Percentiles rank a stretch among this genome's conserved stretches.
Conservation (phyloP, 495 filamentous ascomycete species). For the Barbatosphaeria neglecta region DNA sequence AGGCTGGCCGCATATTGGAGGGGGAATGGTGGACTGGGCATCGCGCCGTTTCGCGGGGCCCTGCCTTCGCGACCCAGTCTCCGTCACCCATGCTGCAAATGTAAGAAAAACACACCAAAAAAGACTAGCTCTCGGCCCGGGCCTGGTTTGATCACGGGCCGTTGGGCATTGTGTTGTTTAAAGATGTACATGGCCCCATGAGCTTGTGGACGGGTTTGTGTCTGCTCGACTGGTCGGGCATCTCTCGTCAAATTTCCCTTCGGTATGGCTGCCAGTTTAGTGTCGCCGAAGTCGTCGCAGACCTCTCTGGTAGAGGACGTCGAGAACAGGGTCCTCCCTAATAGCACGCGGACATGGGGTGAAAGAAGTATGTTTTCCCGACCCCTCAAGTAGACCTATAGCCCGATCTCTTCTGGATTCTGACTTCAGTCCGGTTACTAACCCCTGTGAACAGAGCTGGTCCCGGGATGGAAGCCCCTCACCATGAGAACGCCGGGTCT, state of each 20-base stretch:
- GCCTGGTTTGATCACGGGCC: not conserved
- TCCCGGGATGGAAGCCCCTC: slow-evolving; percentile 20
- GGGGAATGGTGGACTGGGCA: too few relatives aligned
- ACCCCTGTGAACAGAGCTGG: not conserved
- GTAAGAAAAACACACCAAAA: too few relatives aligned
- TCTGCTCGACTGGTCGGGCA: not conserved
- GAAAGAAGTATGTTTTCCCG: not conserved
- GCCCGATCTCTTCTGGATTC: too few relatives aligned
- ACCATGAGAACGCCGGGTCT: slow-evolving; percentile 21
- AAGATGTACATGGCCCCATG: not conserved
- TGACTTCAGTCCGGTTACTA: not conserved
- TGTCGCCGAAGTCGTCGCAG: not conserved
- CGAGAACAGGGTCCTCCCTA: too few relatives aligned
- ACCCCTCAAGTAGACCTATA: not conserved
- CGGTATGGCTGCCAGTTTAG: not conserved
- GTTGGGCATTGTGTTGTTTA: not conserved
- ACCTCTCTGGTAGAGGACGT: not conserved
- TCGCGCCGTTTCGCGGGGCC: not conserved
- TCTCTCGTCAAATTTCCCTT: not conserved
- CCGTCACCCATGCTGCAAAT: not conserved
- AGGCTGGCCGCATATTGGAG: too few relatives aligned
- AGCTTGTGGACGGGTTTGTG: not conserved
- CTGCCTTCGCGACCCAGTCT: not conserved
- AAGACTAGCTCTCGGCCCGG: not conserved
- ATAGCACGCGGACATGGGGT: too few relatives aligned